These are phyloP conservation scores for Neurospora sp. DNA, from an alignment of 495 filamentous ascomycete species.

Conservation along the genomic window DNA sequence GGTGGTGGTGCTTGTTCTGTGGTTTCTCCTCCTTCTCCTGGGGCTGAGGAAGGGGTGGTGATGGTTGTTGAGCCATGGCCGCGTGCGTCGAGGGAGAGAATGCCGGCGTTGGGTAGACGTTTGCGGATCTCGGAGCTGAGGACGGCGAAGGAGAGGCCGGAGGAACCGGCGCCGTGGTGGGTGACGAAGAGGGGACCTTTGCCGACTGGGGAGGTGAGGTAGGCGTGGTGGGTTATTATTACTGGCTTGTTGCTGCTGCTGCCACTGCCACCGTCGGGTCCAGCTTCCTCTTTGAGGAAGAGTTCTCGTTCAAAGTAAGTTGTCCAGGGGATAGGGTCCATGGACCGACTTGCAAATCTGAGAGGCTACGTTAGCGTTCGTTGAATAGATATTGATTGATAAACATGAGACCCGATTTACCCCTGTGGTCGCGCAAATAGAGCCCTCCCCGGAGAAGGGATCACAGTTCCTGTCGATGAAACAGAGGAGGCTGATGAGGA, in stretches of 20 bases:
- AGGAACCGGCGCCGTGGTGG: constrained; percentile 44
- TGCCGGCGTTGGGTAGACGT: constrained; percentile 66
- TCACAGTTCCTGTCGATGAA: constrained; percentile 82
- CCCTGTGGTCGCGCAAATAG: constrained; percentile 60
- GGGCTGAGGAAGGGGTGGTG: background rate
- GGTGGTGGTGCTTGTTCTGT: constrained; percentile 20
- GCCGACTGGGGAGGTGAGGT: constrained; percentile 52
- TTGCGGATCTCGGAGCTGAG: constrained; percentile 69
- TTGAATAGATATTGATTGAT: constrained; percentile 2
- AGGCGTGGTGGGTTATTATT: constrained; percentile 65
- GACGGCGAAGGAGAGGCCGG: constrained; percentile 43
- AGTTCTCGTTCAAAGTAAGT: constrained; percentile 83
- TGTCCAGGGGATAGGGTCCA: constrained; percentile 66
- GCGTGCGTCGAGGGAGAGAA: constrained; percentile 75
- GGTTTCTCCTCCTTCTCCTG: constrained; percentile 13
- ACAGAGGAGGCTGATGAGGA: constrained; percentile 65
- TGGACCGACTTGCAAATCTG: constrained; percentile 28
- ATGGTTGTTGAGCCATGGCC: constrained; percentile 66
- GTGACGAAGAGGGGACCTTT: constrained; percentile 54
- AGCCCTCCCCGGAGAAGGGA: constrained; percentile 65
- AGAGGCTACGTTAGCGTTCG: constrained; percentile 11
- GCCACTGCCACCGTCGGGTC: background rate
- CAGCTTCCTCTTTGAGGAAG: constrained; percentile 36
- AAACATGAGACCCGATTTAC: constrained; percentile 29
- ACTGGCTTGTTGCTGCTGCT: constrained; percentile 11